Conservation (phyloP, 345 rosid species). For the Camelina hispida region DNA sequence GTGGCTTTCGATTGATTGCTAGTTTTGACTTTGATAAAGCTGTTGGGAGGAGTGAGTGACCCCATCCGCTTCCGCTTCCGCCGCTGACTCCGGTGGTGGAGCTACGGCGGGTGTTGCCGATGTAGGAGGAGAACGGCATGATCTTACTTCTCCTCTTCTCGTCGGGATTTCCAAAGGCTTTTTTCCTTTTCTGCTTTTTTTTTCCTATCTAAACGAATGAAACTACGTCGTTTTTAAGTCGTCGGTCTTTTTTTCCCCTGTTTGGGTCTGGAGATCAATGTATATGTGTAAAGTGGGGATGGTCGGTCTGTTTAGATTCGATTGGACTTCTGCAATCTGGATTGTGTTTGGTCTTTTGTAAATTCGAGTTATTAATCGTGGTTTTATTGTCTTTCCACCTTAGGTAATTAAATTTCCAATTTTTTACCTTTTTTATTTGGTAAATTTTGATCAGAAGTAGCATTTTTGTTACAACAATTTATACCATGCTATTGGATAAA, state of each 20-base stretch:
- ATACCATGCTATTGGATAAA: neutral
- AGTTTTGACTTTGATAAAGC: slow-evolving; percentile 59
- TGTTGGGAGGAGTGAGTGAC: slow-evolving; percentile 56
- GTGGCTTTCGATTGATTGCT: slow-evolving; percentile 59
- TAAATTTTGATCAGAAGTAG: neutral
- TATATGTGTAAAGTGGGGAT: neutral
- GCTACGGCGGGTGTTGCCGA: slow-evolving; percentile 69
- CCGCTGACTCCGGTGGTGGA: slow-evolving; percentile 35
- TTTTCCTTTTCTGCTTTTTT: neutral
- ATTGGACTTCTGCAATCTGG: neutral
- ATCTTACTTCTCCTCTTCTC: neutral
- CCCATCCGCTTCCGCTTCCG: slow-evolving; percentile 54
- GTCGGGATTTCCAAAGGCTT: slow-evolving; percentile 12
- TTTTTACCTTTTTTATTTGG: neutral
- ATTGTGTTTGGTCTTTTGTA: slow-evolving; percentile 4
- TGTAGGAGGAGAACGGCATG: slow-evolving; percentile 81
- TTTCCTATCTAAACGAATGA: neutral
- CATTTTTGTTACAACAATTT: neutral
- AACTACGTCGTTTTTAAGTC: slow-evolving; percentile 31
- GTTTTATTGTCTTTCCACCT: slow-evolving; percentile 16
- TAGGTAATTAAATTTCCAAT: slow-evolving; percentile 4
- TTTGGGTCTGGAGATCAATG: neutral
- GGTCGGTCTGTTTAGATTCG: neutral
- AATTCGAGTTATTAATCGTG: slow-evolving; percentile 1
- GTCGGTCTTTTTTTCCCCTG: neutral